Percentiles rank a stretch among this genome's conserved stretches.
Evolutionary conservation across 1,284 basidiomycete genomes (phyloP).

Genomic region (Apiotrichum laibachii): DNA sequence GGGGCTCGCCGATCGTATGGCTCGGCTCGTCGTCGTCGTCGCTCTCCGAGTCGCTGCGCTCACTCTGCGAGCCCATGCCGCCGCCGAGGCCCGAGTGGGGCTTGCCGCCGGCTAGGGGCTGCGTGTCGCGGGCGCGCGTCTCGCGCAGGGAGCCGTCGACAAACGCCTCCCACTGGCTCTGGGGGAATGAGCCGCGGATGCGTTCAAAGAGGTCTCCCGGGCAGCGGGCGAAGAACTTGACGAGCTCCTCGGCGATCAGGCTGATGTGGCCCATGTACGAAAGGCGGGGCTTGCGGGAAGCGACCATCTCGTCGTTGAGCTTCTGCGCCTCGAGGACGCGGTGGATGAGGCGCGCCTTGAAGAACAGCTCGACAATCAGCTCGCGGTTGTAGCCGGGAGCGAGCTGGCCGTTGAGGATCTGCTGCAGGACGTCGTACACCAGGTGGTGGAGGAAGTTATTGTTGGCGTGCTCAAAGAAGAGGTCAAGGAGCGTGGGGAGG

Average conservation of each 20-base stretch:
- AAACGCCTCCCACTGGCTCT: constrained; percentile 82
- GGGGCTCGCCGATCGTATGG: constrained; percentile 40
- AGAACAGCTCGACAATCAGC: constrained; percentile 74
- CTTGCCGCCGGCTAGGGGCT: constrained; percentile 70
- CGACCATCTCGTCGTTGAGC: constrained; percentile 60
- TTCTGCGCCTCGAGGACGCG: constrained; percentile 80
- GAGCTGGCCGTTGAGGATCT: constrained; percentile 83
- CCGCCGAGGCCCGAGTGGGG: constrained; percentile 29
- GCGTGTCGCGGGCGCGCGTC: constrained; percentile 76
- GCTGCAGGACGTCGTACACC: constrained; percentile 94
- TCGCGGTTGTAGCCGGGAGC: constrained; percentile 75
- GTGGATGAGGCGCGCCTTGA: constrained; percentile 72
- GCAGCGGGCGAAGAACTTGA: constrained; percentile 65
- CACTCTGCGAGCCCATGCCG: constrained; percentile 15
- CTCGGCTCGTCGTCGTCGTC: constrained; percentile 35
- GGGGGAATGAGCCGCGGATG: constrained; percentile 66
- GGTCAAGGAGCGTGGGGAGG: constrained; percentile 69
- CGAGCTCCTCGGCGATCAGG: constrained; percentile 62
- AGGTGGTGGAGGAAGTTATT: constrained; percentile 98
- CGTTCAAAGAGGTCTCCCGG: constrained; percentile 70
- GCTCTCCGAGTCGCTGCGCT: constrained; percentile 27
- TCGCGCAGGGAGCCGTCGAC: constrained; percentile 77
- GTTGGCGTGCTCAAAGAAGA: constrained; percentile 95
- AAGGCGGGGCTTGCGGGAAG: constrained; percentile 58
- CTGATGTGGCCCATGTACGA: constrained; percentile 98